Conservation (phyloP, 331 rosid species). For the Ulmus americana region DNA sequence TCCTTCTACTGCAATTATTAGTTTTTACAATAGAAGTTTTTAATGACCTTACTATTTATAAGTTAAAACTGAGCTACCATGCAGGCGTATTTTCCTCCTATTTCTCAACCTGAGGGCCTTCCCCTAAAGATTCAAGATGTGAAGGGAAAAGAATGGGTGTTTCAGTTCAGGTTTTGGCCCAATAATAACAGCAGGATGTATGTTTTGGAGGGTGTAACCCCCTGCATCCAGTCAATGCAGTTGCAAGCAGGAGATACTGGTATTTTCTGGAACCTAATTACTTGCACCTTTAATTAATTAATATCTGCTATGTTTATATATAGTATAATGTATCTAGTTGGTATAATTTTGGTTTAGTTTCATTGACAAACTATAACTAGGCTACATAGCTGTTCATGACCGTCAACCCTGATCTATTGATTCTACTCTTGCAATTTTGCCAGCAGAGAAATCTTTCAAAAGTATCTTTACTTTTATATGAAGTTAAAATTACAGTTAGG, state of each 20-base stretch:
- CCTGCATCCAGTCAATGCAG: constrained; percentile 99
- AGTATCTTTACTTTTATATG: no score
- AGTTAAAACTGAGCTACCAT: constrained; percentile 29
- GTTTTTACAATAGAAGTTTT: background rate
- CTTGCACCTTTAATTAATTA: constrained; percentile 10
- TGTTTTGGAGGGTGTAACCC: constrained; percentile 97
- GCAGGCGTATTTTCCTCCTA: constrained; percentile 98
- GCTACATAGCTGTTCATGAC: no score
- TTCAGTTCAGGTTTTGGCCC: constrained; percentile 99
- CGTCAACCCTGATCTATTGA: no score
- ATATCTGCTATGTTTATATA: constrained; percentile 12
- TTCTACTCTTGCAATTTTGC: no score
- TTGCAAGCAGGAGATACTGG: constrained; percentile 99
- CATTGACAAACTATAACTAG: no score
- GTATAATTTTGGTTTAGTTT: no score
- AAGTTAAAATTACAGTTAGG: no score
- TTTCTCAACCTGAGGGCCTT: constrained; percentile 99
- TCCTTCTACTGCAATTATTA: constrained; percentile 7
- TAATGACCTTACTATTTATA: constrained; percentile 11
- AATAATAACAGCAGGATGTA: constrained; percentile 99
- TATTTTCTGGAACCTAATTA: constrained; percentile 29
- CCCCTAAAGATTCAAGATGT: constrained; percentile 93
- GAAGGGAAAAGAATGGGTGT: constrained; percentile 98
- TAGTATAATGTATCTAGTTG: background rate
- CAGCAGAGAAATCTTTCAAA: no score